Conservation (phyloP, 139 green algal genomes). For the Axilococcus clingmanii region DNA sequence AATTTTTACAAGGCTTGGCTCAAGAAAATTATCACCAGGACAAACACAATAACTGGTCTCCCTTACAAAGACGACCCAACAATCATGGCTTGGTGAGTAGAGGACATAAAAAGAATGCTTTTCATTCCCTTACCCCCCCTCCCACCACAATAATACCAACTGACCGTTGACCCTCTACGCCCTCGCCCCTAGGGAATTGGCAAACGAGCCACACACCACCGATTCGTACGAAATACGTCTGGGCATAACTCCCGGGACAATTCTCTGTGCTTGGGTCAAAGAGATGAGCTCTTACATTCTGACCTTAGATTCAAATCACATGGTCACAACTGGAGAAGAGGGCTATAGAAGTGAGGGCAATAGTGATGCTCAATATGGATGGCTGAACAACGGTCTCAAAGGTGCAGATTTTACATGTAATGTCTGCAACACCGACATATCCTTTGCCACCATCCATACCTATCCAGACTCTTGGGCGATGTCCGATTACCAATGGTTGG, state of each 20-base stretch:
- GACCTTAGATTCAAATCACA: constrained; percentile 25
- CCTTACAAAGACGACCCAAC: constrained; percentile 27
- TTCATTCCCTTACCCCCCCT: no score
- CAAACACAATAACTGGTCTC: constrained; percentile 19
- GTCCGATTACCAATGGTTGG: neutral
- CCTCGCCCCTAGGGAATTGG: no score
- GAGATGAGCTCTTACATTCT: constrained; percentile 16
- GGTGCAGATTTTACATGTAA: constrained; percentile 29
- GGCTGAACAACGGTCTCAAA: constrained; percentile 17
- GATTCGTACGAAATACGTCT: constrained; percentile 12
- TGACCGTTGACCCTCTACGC: no score
- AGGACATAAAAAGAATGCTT: no score
- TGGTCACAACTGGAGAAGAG: constrained; percentile 28
- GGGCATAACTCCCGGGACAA: constrained; percentile 2
- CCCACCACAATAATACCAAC: no score
- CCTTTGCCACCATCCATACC: constrained; percentile 28
- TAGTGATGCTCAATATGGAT: neutral
- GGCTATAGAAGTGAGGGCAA: constrained; percentile 18
- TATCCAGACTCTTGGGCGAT: constrained; percentile 28
- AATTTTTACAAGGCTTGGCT: constrained; percentile 7
- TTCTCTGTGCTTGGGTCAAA: constrained; percentile 19
- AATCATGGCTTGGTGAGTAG: constrained; percentile 16
- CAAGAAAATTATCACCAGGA: constrained; percentile 11
- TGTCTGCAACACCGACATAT: constrained; percentile 5
- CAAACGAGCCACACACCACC: constrained; percentile 22